Percentiles rank a stretch among this genome's conserved stretches.
Conservation (phyloP, 2,329 filamentous ascomycete genomes). For the Monosporascus cannonballus region DNA sequence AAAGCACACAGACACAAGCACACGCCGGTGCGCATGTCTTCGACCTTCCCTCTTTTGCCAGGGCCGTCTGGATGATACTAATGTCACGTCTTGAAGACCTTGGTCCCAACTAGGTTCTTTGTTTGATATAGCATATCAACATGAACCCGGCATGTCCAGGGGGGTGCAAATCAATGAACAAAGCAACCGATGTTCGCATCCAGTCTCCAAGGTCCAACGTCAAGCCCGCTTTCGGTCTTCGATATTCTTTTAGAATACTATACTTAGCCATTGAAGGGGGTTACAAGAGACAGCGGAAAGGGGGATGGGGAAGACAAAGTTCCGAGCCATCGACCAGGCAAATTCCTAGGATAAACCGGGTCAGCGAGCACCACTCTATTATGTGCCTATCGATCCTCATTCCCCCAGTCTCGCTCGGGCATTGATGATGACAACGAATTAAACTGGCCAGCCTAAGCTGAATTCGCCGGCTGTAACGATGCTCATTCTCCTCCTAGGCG, state of each 20-base stretch:
- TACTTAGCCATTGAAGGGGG: not conserved
- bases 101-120: not conserved
- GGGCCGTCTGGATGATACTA: too few relatives aligned
- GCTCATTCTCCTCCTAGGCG: conserved; percentile 13
- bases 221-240: not conserved
- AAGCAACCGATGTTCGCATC: not conserved
- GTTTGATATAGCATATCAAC: not conserved
- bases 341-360: too few relatives aligned
- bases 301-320: too few relatives aligned
- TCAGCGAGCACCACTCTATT: too few relatives aligned
- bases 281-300: too few relatives aligned
- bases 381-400: too few relatives aligned
- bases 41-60: not conserved
- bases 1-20: not conserved
- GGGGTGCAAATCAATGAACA: not conserved
- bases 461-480: conserved; percentile 1
- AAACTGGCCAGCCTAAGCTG: not conserved
- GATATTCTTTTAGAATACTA: not conserved
- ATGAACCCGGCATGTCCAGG: not conserved
- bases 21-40: not conserved
- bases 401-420: not conserved
- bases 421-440: not conserved
- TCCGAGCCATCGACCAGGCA: too few relatives aligned
- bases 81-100: too few relatives aligned
- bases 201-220: not conserved